Evolutionary conservation across 331 rosid species (phyloP), one percentile per base, ranked within the genome.

Genomic region (Pyrus hybrid): DNA sequence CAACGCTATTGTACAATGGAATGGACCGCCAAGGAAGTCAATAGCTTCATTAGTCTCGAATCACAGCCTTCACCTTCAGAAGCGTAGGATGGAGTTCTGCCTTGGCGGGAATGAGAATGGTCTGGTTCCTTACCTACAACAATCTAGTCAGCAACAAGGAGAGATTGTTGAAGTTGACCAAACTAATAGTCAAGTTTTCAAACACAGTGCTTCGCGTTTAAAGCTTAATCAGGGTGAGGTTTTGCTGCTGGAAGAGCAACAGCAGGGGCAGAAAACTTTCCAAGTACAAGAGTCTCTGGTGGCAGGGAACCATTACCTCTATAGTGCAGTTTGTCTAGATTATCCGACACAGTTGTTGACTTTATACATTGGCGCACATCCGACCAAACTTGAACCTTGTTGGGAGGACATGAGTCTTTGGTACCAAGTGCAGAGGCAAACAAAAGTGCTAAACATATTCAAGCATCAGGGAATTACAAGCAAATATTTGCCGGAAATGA

Each of bases 321-420:
- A 89, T 26, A 82, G 87, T 60, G 91, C 97, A 54, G 73, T 89
- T 18, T 84, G 86, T 74, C 78, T 87, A 45, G 97, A 87, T 75
- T 86, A 77, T 73, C 90, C 94, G 35, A 74, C 75, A 1, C 80
- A 80, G 78, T 63, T 83, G 63, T 76, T 91, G 65, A 86, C 85
- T 56, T 82, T 91, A 80, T 89, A 89, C n/a, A 88, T 91, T 0
- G 97, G 97, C 5, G 89, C 91, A 4, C 97, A 91, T 82, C 91
- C 97, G 21, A 86, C 97, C 20, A 86, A 92, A 77, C 93, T 91
- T 1, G 94, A 91, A 82, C 97, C 97, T 67, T 91, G 93, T 62
- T 91, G 88, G 90, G 97, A 91, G 88, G 97, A 91, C 70, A 91
- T 91, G 97, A 91, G 97, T 80, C 94, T 89, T 66, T 91, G 97